Conservation (phyloP, 768 basidiomycete genomes). For the Mycena maculata region DNA sequence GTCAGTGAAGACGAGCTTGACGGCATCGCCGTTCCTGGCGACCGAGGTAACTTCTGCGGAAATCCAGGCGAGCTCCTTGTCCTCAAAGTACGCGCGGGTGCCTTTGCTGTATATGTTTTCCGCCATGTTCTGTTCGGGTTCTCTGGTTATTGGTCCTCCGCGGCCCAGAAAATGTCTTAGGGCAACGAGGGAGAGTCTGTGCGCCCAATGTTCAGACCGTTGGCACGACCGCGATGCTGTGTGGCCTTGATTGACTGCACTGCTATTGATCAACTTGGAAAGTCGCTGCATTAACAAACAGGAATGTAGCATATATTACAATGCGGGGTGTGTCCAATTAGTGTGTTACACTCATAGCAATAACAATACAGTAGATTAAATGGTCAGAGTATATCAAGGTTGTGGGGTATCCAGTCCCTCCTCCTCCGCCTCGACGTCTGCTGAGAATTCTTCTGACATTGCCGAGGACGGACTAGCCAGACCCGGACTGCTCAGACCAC, state of each 20-base stretch:
- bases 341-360: constrained; percentile 10
- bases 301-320: constrained; percentile 16
- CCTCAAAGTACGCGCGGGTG: constrained; percentile 92
- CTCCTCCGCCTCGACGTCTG: constrained; percentile 18
- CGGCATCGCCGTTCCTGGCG: constrained; percentile 74
- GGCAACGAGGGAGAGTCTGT: too few relatives aligned
- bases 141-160: too few relatives aligned
- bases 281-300: neutral
- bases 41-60: constrained; percentile 84
- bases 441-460: constrained; percentile 21
- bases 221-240: constrained; percentile 1
- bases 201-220: too few relatives aligned
- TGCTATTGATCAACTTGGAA: neutral
- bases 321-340: constrained; percentile 13
- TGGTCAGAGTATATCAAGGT: constrained; percentile 26
- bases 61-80: constrained; percentile 95
- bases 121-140: too few relatives aligned
- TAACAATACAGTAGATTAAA: constrained; percentile 33
- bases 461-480: neutral
- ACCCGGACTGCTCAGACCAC: constrained; percentile 22
- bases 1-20: constrained; percentile 88
- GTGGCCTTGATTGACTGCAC: neutral
- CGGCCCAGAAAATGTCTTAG: too few relatives aligned
- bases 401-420: constrained; percentile 16
- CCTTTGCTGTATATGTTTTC: constrained; percentile 94